Evolutionary conservation across 2,329 filamentous ascomycete genomes (phyloP), one percentile per base, ranked within the genome.

Genomic region (Claviceps lovelessii): DNA sequence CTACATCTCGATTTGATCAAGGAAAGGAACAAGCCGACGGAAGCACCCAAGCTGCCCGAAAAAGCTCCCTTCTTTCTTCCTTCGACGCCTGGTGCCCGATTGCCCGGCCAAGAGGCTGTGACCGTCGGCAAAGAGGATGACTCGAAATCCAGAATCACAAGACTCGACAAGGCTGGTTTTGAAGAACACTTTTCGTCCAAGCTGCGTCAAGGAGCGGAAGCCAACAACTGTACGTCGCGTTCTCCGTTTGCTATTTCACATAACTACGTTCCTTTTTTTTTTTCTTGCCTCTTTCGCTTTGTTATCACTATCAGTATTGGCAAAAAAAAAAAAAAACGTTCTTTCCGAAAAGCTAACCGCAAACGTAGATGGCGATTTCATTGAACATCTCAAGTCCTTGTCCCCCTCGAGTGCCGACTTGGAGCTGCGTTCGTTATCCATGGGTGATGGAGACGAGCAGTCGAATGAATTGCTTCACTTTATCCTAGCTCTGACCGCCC

Each of bases 11-110:
- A 98, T 65, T 73, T 90, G 31, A 95, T 98, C 66, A 87, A 90
- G 72, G 82, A 90, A 69, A 86, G 93, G 58, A 98, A 98, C 71
- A 95, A 93, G 70, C 93, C 94, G 0, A 90, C 83, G 60, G 90
- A 96, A 68, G 81, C 90, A 0, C 90, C 90, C 17, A 96, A 96
- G 71, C 80, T 83, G 7, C 93, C 93, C 0, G 88, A 96, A 67
- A 95, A 94, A 65, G 91, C 91, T 0, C 94, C 93, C 0, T 97
- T 97, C 76, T 97, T 97, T 75, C 76, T 97, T 4, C 88, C 90
- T 0, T 85, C 85, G 0, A 73, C 85, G 5, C 75, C 76, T 7
- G 70, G 66, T 4, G 70, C 69, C 1, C 68, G 69, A 35, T 63
- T 70, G 1, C 73, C 79, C 55, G 63, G 58, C 2, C 64, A 66